Base-by-base conservation (phyloP, 257 asterid species). In the Rhazya stricta region DNA sequence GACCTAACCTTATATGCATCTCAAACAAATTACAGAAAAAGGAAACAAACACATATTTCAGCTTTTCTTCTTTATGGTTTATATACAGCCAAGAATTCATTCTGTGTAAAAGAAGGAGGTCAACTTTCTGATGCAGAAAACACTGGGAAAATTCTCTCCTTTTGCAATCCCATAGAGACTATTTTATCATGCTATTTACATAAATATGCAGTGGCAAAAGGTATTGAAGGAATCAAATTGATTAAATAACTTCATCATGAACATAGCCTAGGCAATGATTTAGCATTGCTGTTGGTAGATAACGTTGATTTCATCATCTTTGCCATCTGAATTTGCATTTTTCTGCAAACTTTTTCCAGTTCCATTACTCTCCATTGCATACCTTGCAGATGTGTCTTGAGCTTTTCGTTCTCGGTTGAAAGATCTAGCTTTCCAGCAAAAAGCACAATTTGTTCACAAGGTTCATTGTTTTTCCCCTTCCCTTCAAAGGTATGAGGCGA, bases 361-460 rank as follows among this genome's bases (percentile, higher is more conserved):
- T 93, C 97, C 86, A 84, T 23, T 65, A 86, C 97, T 60, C 98
- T 83, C 87, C 96, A 88, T 37, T 91, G 97, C 98, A 93, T 93
- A 50, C 97, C 96, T 81, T 88, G 96, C 72, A 93, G 83, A 82
- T 87, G 96, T 15, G 82, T 85, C 77, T 80, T 82, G n/a, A 91
- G 85, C 78, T 81, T 90, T 78, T 86, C 91, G 41, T 82, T 93
- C 76, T 91, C 96, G 11, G 88, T 85, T 1, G 94, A 76, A 9
- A 87, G 71, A 63, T 84, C 80, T 53, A 91, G 85, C 43, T 88
- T 88, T 80, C 90, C 88, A 0, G 94, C 96, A 73, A 81, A 89
- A 13, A 91, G 90, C 77, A 91, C 94, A 9, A 91, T 82, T 63
- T 91, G 97, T 71, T 88, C 83, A n/a, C 86, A 78, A 19, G 68